Conservation (phyloP, 1,139 yeast species). For the Diutina neorugosa region DNA sequence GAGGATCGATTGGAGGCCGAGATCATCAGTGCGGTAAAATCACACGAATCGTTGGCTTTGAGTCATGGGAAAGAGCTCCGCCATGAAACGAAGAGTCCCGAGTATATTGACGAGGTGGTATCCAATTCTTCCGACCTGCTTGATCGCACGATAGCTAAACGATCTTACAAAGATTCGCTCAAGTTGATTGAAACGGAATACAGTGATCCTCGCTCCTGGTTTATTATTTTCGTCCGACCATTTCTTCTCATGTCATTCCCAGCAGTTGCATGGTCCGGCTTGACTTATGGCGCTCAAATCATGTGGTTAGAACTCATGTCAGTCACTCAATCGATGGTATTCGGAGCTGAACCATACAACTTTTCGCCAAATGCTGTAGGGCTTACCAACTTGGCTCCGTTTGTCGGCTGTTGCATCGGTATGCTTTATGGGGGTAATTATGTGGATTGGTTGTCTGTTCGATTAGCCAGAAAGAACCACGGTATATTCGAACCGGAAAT, state of each 20-base stretch:
- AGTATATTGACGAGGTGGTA: not conserved
- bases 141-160: slow-evolving; percentile 13
- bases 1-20: slow-evolving; percentile 12
- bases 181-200: slow-evolving; percentile 23
- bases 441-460: slow-evolving; percentile 9
- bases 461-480: slow-evolving; percentile 7
- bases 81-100: not conserved
- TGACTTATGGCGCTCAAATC: slow-evolving; percentile 46
- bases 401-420: slow-evolving; percentile 28
- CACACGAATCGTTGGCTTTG: slow-evolving; percentile 11
- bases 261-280: slow-evolving; percentile 3
- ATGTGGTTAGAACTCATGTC: slow-evolving; percentile 38
- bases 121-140: not conserved
- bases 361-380: slow-evolving; percentile 21
- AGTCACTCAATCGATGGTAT: slow-evolving; percentile 29
- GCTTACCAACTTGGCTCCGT: slow-evolving; percentile 29
- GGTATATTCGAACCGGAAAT: slow-evolving; percentile 9
- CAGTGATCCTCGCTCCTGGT: slow-evolving; percentile 29
- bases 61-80: slow-evolving; percentile 6
- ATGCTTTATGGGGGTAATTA: slow-evolving; percentile 9
- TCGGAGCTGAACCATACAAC: slow-evolving; percentile 16
- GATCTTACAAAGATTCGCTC: slow-evolving; percentile 25
- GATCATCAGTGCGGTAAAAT: slow-evolving; percentile 15
- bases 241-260: slow-evolving; percentile 4
- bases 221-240: slow-evolving; percentile 17